Base-by-base conservation (phyloP, 352 stramenopile species). In the Phytophthora pistaciae region DNA sequence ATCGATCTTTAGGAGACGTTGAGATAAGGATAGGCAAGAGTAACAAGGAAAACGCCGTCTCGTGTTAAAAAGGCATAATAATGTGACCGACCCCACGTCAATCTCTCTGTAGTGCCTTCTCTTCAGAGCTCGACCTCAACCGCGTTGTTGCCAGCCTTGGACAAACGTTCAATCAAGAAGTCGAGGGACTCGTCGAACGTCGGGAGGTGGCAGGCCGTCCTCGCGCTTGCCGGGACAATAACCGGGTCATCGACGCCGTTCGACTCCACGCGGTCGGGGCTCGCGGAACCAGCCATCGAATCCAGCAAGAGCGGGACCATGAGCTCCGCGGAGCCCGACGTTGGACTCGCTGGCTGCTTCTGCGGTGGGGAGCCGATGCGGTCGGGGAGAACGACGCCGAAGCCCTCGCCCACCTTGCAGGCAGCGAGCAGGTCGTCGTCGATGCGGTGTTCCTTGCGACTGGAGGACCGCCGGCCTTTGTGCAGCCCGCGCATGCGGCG, bases 131-230 rank as follows among this genome's bases (percentile, higher is more conserved):
- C 20, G 25, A 78, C 36, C 16, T 68, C 52, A 8, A 72, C 50
- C 1, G 33, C 44, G 29, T 70, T 56, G 31, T 31, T 29, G 25
- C 27, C 53, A 9, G 68, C 54, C 23, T 60, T 69, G 7, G 56
- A 74, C 56, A 79, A 74, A n/a, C 60, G 38, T 7, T 75, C 77
- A 57, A 88, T 90, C 38, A 90, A 79, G 52, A 90, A 90, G 44
- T 90, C 82, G 13, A 90, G 78, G 18, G 79, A 88, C 27, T 90
- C 82, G 54, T 90, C 78, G 21, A 88, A 68, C 23, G 77, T 82
- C 38, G 82, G 82, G 18, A 90, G 76, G 23, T 80, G 67, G 33
- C 25, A 58, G 6, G 21, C 29, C 33, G 27, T 49, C 18, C 7
- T 40, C 23, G 38, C 56, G 3, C 21, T 40, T 42, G n/a, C 36